phyloP scores from a whole-genome alignment of 1,284 basidiomycete genomes.

The Marasmius sp. region DNA sequence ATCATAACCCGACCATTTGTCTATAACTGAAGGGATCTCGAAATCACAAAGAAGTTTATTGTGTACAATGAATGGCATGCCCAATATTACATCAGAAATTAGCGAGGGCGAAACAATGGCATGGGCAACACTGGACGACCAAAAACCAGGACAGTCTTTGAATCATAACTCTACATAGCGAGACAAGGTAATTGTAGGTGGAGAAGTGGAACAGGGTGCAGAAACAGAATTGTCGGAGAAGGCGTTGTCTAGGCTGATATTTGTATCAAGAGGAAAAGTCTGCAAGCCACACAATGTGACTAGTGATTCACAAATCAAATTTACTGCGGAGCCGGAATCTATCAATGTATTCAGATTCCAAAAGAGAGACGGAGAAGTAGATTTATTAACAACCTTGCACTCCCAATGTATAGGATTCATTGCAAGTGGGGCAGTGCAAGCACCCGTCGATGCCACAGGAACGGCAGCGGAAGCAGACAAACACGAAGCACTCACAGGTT shows the following conservation, averaged over 20 bases:
- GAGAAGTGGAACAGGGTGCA: neutral
- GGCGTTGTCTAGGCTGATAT: neutral
- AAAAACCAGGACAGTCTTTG: neutral
- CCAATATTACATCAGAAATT: constrained; percentile 20
- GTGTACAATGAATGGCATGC: constrained; percentile 24
- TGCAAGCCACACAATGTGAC: neutral
- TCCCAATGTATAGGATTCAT: neutral
- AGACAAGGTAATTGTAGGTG: too few relatives aligned
- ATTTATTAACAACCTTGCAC: neutral
- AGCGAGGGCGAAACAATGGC: constrained; percentile 7
- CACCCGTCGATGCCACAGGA: neutral
- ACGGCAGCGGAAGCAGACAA: neutral
- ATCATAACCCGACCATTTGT: constrained; percentile 22
- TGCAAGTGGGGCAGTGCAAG: neutral
- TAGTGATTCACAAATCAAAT: neutral
- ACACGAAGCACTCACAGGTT: neutral
- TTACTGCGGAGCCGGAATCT: neutral
- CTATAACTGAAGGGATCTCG: constrained; percentile 18
- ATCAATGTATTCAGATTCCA: neutral
- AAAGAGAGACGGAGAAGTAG: neutral
- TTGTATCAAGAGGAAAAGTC: neutral
- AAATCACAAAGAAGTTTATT: constrained; percentile 25
- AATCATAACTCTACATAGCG: neutral
- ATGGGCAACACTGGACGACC: constrained; percentile 1
- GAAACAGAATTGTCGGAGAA: neutral